Conservation (phyloP, 2,329 filamentous ascomycete genomes). For the Pseudogymnoascus sp. region DNA sequence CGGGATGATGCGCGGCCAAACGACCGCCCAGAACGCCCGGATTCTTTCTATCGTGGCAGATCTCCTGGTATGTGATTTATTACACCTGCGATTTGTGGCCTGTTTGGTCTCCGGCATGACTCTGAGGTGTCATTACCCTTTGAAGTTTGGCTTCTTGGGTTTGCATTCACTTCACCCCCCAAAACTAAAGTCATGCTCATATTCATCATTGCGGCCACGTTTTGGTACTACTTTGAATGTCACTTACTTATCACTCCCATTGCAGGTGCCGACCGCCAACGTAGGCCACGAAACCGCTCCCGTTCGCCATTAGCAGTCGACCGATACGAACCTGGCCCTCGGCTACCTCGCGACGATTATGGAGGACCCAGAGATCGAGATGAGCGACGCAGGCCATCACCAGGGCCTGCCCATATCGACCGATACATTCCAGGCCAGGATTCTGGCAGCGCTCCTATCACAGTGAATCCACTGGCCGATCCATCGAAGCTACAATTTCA, state of each 20-base stretch:
- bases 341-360: conserved; percentile 57
- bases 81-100: background rate
- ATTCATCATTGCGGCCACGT: background rate
- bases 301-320: conserved; percentile 64
- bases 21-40: conserved; percentile 38
- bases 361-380: conserved; percentile 36
- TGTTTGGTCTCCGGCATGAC: background rate
- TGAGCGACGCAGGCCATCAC: conserved; percentile 49
- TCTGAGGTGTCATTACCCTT: background rate
- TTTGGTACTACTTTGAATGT: conserved; percentile 1
- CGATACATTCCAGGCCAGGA: conserved; percentile 75
- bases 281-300: conserved; percentile 51
- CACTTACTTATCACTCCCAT: conserved; percentile 20
- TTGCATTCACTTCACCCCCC: conserved; percentile 5
- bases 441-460: conserved; percentile 37
- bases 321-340: conserved; percentile 63
- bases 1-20: conserved; percentile 20
- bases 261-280: conserved; percentile 45
- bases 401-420: conserved; percentile 63
- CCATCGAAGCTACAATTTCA: conserved; percentile 67
- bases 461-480: conserved; percentile 60
- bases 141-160: background rate
- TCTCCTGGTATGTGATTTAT: conserved; percentile 55
- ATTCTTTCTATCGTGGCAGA: conserved; percentile 56
- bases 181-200: background rate